These are phyloP conservation scores for Tylopilus sp. DNA, from an alignment of 768 basidiomycete genomes.

Conservation along the genomic window DNA sequence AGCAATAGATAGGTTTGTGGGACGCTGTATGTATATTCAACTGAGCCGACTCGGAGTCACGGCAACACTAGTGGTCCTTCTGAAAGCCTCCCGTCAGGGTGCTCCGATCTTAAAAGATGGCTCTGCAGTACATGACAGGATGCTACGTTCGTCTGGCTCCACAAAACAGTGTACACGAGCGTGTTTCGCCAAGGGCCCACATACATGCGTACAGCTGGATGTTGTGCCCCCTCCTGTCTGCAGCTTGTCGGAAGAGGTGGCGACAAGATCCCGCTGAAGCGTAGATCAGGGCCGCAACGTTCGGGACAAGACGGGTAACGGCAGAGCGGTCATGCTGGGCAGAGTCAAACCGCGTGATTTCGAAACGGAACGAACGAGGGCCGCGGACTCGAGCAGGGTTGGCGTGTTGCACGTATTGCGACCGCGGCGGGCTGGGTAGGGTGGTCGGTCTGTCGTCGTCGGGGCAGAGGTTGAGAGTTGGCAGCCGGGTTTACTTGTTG, in stretches of 20 bases:
- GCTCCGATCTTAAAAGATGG: background rate
- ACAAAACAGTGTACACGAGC: background rate
- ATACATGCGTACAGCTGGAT: background rate
- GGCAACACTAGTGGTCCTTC: no score
- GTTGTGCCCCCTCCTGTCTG: background rate
- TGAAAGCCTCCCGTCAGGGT: background rate
- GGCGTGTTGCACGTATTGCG: conserved; percentile 11
- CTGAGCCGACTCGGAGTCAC: no score
- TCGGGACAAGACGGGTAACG: conserved; percentile 1
- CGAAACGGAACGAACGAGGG: background rate
- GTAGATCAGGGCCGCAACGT: conserved; percentile 19
- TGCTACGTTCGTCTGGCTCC: background rate
- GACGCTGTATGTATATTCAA: no score
- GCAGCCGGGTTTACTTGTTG: conserved; percentile 1
- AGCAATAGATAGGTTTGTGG: no score
- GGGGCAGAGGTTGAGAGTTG: background rate
- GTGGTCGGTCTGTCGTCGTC: background rate
- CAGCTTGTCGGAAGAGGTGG: background rate
- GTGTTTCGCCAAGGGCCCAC: background rate
- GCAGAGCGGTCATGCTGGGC: background rate
- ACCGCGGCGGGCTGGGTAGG: conserved; percentile 1
- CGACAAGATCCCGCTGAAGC: background rate
- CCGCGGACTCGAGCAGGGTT: conserved; percentile 16
- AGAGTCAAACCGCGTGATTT: background rate
- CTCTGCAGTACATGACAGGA: background rate